Evolutionary conservation across 2,329 filamentous ascomycete species (phyloP).

Genomic region (Phialemonium atrogriseum): DNA sequence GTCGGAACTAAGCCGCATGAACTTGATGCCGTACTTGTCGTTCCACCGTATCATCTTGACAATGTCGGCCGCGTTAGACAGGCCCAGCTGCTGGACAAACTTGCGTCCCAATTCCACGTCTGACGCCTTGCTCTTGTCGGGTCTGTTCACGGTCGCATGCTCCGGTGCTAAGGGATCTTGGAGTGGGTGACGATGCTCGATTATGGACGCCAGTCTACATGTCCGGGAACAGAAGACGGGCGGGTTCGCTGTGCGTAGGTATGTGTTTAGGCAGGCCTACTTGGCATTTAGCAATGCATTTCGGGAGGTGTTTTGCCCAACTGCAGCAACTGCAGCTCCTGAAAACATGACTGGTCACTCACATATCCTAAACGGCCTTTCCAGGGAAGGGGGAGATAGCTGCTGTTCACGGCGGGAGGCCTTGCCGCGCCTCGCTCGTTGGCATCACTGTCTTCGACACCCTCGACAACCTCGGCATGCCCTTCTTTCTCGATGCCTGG

Average conservation of each 20-base stretch:
- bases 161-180: constrained; percentile 66
- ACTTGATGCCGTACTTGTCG: constrained; percentile 82
- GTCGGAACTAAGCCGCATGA: constrained; percentile 85
- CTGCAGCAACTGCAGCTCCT: background rate
- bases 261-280: constrained; percentile 84
- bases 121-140: constrained; percentile 63
- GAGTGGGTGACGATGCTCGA: constrained; percentile 81
- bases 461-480: constrained; percentile 10
- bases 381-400: constrained; percentile 80
- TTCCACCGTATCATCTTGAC: constrained; percentile 88
- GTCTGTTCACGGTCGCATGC: constrained; percentile 78
- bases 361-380: constrained; percentile 85
- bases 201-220: constrained; percentile 80
- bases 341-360: constrained; percentile 23
- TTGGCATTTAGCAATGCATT: constrained; percentile 4
- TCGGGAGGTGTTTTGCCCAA: background rate
- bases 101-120: constrained; percentile 57
- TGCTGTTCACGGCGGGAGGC: constrained; percentile 73
- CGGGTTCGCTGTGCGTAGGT: constrained; percentile 71
- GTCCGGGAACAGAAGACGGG: constrained; percentile 87
- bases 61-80: constrained; percentile 78
- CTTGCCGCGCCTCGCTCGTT: constrained; percentile 39
- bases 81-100: constrained; percentile 68
- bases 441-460: constrained; percentile 8
- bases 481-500: constrained; percentile 12